A percentile compares a stretch with the other conserved stretches of the same genome.
These are phyloP conservation scores for Leishmania martiniquensis DNA, from an alignment of 208 protist species.

Conservation along the genomic window DNA sequence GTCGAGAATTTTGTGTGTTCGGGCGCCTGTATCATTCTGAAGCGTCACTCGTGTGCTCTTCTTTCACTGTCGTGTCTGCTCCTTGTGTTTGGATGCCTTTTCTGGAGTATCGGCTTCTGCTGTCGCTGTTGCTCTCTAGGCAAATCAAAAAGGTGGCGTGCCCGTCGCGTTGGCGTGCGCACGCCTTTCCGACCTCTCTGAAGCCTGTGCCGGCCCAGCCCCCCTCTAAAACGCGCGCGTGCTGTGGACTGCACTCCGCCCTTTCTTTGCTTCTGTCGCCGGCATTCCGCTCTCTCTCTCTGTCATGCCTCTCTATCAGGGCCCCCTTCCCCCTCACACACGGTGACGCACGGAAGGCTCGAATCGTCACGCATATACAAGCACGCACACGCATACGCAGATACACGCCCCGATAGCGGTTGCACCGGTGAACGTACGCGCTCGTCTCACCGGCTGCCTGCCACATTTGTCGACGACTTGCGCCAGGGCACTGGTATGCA, in stretches of 20 bases:
- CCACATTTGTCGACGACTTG: not conserved
- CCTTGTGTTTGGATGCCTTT: too few species aligned
- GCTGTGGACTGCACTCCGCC: not conserved
- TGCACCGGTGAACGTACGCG: not conserved
- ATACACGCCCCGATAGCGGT: not conserved
- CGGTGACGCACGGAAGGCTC: not conserved
- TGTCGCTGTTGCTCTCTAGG: not conserved
- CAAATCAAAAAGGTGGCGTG: not conserved
- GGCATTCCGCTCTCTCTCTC: not conserved
- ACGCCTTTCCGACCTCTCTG: not conserved
- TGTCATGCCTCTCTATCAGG: not conserved
- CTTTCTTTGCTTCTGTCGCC: not conserved
- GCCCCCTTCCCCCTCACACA: not conserved
- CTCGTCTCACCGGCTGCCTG: not conserved
- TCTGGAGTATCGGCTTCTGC: too few species aligned
- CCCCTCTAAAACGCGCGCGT: not conserved
- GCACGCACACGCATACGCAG: not conserved
- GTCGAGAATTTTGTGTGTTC: too few species aligned
- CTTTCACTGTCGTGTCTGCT: conserved; percentile 12
- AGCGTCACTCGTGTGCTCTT: not conserved
- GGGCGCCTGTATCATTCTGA: too few species aligned
- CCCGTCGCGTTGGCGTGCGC: not conserved
- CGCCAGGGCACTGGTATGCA: not conserved
- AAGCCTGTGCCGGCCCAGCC: not conserved
- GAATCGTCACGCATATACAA: not conserved